Evolutionary conservation across 495 filamentous ascomycete species (phyloP).

Genomic region (Penicillium coffeae): DNA sequence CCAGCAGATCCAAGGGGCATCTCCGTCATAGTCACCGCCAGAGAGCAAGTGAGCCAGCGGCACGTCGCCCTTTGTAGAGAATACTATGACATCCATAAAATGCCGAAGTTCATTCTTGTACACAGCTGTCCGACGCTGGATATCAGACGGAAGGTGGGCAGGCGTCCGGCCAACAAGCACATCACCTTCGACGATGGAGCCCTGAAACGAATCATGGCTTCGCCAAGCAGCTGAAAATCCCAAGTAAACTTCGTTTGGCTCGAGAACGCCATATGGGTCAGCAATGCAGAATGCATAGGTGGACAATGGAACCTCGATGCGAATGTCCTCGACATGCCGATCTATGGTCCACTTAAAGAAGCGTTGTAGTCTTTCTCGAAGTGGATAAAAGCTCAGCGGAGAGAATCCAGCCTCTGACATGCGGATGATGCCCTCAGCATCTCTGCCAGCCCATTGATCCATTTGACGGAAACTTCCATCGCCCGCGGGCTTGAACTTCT

Average conservation of each 20-base stretch:
- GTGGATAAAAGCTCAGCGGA: constrained; percentile 52
- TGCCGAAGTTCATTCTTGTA: constrained; percentile 65
- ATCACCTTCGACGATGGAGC: constrained; percentile 63
- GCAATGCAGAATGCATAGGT: constrained; percentile 77
- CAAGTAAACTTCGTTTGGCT: constrained; percentile 74
- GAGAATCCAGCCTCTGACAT: constrained; percentile 58
- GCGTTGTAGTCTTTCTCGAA: constrained; percentile 54
- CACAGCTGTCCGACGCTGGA: constrained; percentile 66
- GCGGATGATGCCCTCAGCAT: constrained; percentile 36
- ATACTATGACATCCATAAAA: constrained; percentile 85
- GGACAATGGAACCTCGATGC: constrained; percentile 69
- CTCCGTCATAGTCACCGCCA: constrained; percentile 94
- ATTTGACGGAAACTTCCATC: constrained; percentile 25
- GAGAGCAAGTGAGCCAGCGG: constrained; percentile 79
- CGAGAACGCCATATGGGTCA: constrained; percentile 68
- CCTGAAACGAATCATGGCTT: constrained; percentile 58
- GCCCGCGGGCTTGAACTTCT: constrained; percentile 31
- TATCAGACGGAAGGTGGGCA: constrained; percentile 74
- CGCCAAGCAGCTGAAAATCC: constrained; percentile 63
- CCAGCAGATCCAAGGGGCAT: constrained; percentile 89
- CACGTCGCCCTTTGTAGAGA: constrained; percentile 64
- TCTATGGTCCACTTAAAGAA: constrained; percentile 53
- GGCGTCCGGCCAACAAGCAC: constrained; percentile 84
- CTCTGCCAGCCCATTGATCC: constrained; percentile 35
- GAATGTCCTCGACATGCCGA: constrained; percentile 57